Evolutionary conservation across 805 yeast genomes (phyloP).

Genomic region (Saturnispora ahearnii): DNA sequence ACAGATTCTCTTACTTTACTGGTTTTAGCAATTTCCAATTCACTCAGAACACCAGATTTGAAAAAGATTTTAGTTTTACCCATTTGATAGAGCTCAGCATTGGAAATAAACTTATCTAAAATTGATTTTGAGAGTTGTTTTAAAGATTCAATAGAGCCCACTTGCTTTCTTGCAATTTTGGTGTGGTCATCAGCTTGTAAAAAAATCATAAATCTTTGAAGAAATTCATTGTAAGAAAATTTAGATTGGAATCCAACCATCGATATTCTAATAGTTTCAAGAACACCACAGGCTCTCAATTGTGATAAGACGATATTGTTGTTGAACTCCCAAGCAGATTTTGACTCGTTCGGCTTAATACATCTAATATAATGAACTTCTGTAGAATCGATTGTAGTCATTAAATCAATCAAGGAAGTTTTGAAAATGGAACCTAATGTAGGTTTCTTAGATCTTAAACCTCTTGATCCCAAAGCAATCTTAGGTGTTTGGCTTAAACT

Average conservation of each 20-base stretch:
- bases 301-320: conserved; percentile 92
- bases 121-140: conserved; percentile 60
- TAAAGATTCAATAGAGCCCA: conserved; percentile 43
- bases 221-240: conserved; percentile 90
- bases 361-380: conserved; percentile 95
- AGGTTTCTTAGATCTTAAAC: conserved; percentile 55
- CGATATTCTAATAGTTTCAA: conserved; percentile 90
- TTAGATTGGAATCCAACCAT: conserved; percentile 98
- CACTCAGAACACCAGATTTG: conserved; percentile 93
- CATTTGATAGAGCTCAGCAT: conserved; percentile 63
- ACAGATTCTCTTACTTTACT: conserved; percentile 72
- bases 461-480: conserved; percentile 13
- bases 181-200: conserved; percentile 62
- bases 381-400: conserved; percentile 87
- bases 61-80: conserved; percentile 93
- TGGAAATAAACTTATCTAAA: conserved; percentile 52
- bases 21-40: conserved; percentile 74
- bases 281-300: conserved; percentile 95
- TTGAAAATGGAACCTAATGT: conserved; percentile 93
- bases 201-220: conserved; percentile 74
- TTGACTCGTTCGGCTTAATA: conserved; percentile 90
- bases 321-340: conserved; percentile 92
- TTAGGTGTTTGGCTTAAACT: background rate
- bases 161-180: conserved; percentile 42
- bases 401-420: conserved; percentile 80